These are phyloP conservation scores for Linnemannia hyalina DNA, from an alignment of 192 early-diverging fungal genomes.

Conservation along the genomic window DNA sequence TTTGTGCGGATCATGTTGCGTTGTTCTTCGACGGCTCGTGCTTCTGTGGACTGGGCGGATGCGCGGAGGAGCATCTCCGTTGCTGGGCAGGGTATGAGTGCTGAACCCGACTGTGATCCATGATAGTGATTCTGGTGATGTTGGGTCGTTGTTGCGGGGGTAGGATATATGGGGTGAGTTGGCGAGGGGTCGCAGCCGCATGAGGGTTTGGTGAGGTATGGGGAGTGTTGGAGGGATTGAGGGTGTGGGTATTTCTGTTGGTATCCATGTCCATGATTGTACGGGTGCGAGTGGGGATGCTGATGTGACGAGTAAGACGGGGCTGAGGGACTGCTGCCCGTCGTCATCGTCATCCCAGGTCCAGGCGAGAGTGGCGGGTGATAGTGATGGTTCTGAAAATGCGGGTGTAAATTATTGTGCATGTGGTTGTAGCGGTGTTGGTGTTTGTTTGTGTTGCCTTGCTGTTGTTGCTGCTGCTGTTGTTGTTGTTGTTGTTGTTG, in stretches of 20 bases:
- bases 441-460: background rate
- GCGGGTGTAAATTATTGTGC: background rate
- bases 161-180: too few relatives aligned
- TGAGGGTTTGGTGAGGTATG: background rate
- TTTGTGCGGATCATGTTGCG: slow-evolving; percentile 16
- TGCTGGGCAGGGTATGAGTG: background rate
- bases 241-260: background rate
- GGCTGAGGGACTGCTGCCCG: background rate
- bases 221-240: background rate
- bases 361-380: background rate
- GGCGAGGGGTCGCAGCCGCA: too few relatives aligned
- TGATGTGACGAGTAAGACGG: background rate
- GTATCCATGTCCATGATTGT: background rate
- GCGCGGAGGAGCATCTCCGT: slow-evolving; percentile 6
- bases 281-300: background rate
- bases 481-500: background rate
- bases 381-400: background rate
- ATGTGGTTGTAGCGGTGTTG: background rate
- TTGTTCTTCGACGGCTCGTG: slow-evolving; percentile 3
- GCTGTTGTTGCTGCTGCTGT: background rate
- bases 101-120: background rate
- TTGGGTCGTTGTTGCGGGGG: too few relatives aligned
- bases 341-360: background rate
- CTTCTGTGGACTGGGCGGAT: background rate
- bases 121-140: too few relatives aligned